Evolutionary conservation across 371 early-diverging fungal genomes (phyloP).

Genomic region (Actinomortierella wolfii): DNA sequence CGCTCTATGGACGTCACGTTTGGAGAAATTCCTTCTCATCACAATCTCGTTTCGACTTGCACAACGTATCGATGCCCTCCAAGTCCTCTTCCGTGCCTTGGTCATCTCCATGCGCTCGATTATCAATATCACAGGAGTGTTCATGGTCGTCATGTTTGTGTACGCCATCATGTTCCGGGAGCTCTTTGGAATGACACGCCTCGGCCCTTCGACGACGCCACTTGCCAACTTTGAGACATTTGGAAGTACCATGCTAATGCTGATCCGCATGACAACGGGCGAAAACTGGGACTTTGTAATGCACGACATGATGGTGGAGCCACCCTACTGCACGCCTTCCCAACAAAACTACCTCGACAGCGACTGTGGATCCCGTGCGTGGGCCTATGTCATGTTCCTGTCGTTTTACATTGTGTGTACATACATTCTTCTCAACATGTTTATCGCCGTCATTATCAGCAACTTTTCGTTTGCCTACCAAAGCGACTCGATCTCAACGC

Average conservation of each 20-base stretch:
- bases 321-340: slow-evolving; percentile 49
- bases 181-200: slow-evolving; percentile 52
- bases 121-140: slow-evolving; percentile 52
- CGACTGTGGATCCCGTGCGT: slow-evolving; percentile 54
- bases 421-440: slow-evolving; percentile 57
- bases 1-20: slow-evolving; percentile 45
- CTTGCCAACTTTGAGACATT: slow-evolving; percentile 56
- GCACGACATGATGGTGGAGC: slow-evolving; percentile 54
- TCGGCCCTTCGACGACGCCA: slow-evolving; percentile 52
- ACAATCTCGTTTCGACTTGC: slow-evolving; percentile 56
- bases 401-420: slow-evolving; percentile 59
- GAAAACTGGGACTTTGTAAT: slow-evolving; percentile 66
- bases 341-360: slow-evolving; percentile 51
- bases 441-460: slow-evolving; percentile 61
- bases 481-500: slow-evolving; percentile 51
- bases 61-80: slow-evolving; percentile 53
- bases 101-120: slow-evolving; percentile 52
- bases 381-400: slow-evolving; percentile 50
- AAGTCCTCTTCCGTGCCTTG: slow-evolving; percentile 52
- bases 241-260: slow-evolving; percentile 48
- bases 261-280: slow-evolving; percentile 60
- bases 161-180: slow-evolving; percentile 59
- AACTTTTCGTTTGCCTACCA: slow-evolving; percentile 63
- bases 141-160: slow-evolving; percentile 50
- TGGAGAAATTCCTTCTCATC: slow-evolving; percentile 49